Base-by-base conservation (phyloP, 2,329 filamentous ascomycete genomes). In the Hypomyces perniciosus region DNA sequence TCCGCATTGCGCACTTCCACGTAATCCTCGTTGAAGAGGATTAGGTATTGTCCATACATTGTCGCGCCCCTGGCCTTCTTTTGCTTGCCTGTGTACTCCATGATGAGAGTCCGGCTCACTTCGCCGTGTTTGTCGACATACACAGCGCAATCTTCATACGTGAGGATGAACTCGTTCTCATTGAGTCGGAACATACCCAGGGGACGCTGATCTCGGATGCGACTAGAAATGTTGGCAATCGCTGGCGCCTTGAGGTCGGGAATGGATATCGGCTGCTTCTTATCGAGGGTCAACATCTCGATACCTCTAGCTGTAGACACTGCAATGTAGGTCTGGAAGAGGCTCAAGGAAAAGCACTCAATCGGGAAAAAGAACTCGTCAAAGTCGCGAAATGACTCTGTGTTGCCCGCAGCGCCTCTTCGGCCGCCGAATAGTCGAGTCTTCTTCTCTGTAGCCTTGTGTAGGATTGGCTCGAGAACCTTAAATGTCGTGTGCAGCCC, bases 91-190 rank as follows among this genome's bases (percentile, higher is more conserved):
- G 95, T 93, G 67, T 97, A 99, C 65, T 97, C 90, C 90, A 99
- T 96, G 62, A 97, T 91, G 52, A 97, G 89, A 29, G 86, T 90
- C 42, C 95, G 86, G 37, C 85, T 92, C 29, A 99, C 90, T 55
- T 99, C 93, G 58, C 93, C 93, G 68, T 97, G 90, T 71, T 97
- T 96, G 74, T 99, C 95, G 64, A 97, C 88, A 63, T 97, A 99
- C 7, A 99, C 91, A 13, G 91, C 93, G 61, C 92, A 97, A 68
- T 96, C 90, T 68, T 95, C 88, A 67, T 97, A 99, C 35, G 88
- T 89, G 44, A 96, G 83, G 28, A 99, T 75, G 70, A 97, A 99
- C 67, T 96, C 93, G 51, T 88, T 86, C 53, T 95, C 88, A 57
- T 87, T 91, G 49, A 99, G 82, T 38, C 91, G 84, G 77, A 99